phyloP scores from a whole-genome alignment of 202 grass and related monocot species.

The Digitaria exilis region DNA sequence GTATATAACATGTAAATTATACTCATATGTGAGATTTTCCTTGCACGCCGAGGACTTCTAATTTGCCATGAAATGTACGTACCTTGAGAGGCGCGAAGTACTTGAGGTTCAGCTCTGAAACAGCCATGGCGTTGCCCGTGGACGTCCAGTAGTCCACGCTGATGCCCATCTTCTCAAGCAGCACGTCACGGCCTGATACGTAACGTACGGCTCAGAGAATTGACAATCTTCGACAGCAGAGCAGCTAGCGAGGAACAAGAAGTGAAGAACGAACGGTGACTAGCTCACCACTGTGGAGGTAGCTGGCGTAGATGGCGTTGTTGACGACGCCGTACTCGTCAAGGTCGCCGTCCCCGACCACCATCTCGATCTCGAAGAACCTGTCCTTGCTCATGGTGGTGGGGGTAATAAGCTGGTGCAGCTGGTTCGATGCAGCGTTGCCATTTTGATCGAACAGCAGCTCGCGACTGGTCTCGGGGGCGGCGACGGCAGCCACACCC shows the following conservation, averaged over 20 bases:
- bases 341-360: conserved; percentile 58
- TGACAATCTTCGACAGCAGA: background rate
- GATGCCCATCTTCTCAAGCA: conserved; percentile 49
- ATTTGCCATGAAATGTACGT: conserved; percentile 12
- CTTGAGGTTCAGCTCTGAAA: conserved; percentile 64
- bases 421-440: background rate
- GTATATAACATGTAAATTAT: background rate
- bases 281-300: conserved; percentile 56
- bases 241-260: too few relatives aligned
- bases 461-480: background rate
- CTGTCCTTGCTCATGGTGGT: conserved; percentile 17
- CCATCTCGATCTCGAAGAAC: conserved; percentile 52
- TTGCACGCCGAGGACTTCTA: background rate
- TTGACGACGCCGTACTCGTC: conserved; percentile 66
- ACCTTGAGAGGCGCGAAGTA: conserved; percentile 60
- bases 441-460: background rate
- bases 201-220: too few relatives aligned
- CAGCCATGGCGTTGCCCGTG: conserved; percentile 45
- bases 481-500: background rate
- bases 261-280: too few relatives aligned
- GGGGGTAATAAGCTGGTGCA: too few relatives aligned
- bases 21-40: background rate
- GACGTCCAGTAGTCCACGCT: conserved; percentile 39
- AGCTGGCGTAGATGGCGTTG: conserved; percentile 52
- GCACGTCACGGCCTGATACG: conserved; percentile 41